phyloP scores from a whole-genome alignment of 768 basidiomycete species.

The Saitozyma sp. region DNA sequence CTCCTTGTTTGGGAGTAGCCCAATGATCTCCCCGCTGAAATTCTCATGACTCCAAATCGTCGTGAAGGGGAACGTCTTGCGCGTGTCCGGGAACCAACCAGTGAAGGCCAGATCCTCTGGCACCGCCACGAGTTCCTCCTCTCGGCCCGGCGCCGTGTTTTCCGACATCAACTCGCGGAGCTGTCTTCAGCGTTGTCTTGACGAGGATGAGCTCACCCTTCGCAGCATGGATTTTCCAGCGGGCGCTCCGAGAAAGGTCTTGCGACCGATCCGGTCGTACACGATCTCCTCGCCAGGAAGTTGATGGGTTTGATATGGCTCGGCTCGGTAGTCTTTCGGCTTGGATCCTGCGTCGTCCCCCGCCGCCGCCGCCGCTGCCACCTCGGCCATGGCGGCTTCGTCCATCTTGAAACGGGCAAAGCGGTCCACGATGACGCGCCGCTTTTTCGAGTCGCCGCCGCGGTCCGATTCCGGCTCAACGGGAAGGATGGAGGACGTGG shows the following conservation, averaged over 20 bases:
- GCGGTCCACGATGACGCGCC: conserved; percentile 45
- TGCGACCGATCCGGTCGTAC: conserved; percentile 30
- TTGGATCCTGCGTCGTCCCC: background rate
- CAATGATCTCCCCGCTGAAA: conserved; percentile 49
- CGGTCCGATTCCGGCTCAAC: background rate
- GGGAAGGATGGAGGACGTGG: background rate
- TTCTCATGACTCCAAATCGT: conserved; percentile 53
- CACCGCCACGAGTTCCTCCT: conserved; percentile 32
- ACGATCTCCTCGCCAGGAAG: conserved; percentile 46
- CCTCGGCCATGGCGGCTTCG: conserved; percentile 41
- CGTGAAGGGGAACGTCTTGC: conserved; percentile 52
- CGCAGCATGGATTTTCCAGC: conserved; percentile 44
- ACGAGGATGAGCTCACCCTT: conserved; percentile 34
- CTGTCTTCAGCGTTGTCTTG: conserved; percentile 13
- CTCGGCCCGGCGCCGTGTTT: conserved; percentile 10
- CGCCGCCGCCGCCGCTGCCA: conserved; percentile 30
- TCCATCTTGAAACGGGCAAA: conserved; percentile 47
- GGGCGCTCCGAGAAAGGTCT: conserved; percentile 38
- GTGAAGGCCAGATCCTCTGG: conserved; percentile 47
- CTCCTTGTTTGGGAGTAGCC: conserved; percentile 40
- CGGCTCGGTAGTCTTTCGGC: conserved; percentile 26
- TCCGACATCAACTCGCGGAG: conserved; percentile 35
- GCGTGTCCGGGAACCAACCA: conserved; percentile 48
- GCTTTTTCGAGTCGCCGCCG: conserved; percentile 23
- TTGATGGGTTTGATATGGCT: conserved; percentile 33